These are phyloP conservation scores for Lasiosphaeris hirsuta DNA, from an alignment of 495 filamentous ascomycete genomes.

Conservation along the genomic window DNA sequence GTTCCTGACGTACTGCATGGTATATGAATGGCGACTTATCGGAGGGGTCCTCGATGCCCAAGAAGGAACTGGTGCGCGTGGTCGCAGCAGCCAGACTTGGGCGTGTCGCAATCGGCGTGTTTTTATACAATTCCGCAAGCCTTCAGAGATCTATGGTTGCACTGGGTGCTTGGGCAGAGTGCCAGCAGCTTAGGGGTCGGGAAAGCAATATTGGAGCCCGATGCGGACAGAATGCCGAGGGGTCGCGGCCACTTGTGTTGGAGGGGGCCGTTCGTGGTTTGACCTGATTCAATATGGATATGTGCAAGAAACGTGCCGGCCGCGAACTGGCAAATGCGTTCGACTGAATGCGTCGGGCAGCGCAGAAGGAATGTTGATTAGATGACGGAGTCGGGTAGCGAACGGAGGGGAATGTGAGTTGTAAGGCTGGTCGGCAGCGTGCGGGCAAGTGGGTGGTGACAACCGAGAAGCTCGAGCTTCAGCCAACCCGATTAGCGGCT, in stretches of 20 bases:
- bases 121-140: slow-evolving; percentile 2
- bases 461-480: not conserved
- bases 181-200: slow-evolving; percentile 5
- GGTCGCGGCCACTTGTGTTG: no score
- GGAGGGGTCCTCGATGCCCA: not conserved
- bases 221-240: not conserved
- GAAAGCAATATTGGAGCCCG: slow-evolving; percentile 5
- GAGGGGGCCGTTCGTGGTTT: slow-evolving; percentile 2
- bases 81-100: no score
- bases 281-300: slow-evolving; percentile 1
- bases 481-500: no score
- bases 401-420: not conserved
- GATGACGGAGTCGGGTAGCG: not conserved
- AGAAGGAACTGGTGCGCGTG: not conserved
- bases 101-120: not conserved
- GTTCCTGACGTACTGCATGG: slow-evolving; percentile 97
- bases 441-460: not conserved
- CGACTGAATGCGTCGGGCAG: slow-evolving; percentile 5
- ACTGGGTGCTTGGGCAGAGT: slow-evolving; percentile 3
- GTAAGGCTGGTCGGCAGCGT: not conserved
- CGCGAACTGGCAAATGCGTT: not conserved
- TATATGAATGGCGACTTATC: slow-evolving; percentile 8
- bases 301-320: not conserved
- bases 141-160: not conserved
- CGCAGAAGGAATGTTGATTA: slow-evolving; percentile 8